Evolutionary conservation across 1,284 basidiomycete genomes (phyloP), one percentile per base, ranked within the genome.

Genomic region (Boletus semigastroideus): DNA sequence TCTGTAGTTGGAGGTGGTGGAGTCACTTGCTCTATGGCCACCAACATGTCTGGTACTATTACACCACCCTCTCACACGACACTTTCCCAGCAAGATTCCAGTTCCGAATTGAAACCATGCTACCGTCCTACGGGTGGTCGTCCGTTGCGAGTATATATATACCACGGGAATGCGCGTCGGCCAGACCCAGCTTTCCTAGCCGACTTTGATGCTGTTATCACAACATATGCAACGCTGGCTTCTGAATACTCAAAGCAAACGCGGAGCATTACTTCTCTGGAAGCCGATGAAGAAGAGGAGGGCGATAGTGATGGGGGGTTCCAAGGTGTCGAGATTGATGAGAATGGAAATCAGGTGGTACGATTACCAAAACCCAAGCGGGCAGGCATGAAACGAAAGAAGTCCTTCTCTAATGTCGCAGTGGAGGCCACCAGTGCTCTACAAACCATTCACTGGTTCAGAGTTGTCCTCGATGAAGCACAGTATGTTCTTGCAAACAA

Each of bases 391-490:
- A 87, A 87, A 73, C 76, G 84, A 63, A 87, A 88, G 73, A 87
- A 86, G 67, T 81, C 83, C 42, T 74, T 73, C 25, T 69, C 72
- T 36, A 77, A 74, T 51, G 71, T 77, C 39, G 70, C 70, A 14
- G 64, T 67, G 43, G 93, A 93, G 67, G 77, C 79, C 38, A 78
- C 84, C 2, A 96, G 93, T 67, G 85, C 96, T n/a, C 71, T 99
- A 56, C 97, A 99, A 73, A 90, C 89, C 60, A 86, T 99, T 33
- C 86, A 97, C 64, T 99, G 97, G 97, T 99, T 98, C 73, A 80
- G 97, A 52, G 88, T 99, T 25, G 95, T 99, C 11, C 82, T 99
- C 11, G 97, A 99, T 68, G 97, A 99, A 73, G 97, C 97, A 31
- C 95, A 98, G 94, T 96, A 71, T 75, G 92, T 77, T 25, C 34